Evolutionary conservation across 2,329 filamentous ascomycete genomes (phyloP).

Genomic region (Epichloe uncinata): DNA sequence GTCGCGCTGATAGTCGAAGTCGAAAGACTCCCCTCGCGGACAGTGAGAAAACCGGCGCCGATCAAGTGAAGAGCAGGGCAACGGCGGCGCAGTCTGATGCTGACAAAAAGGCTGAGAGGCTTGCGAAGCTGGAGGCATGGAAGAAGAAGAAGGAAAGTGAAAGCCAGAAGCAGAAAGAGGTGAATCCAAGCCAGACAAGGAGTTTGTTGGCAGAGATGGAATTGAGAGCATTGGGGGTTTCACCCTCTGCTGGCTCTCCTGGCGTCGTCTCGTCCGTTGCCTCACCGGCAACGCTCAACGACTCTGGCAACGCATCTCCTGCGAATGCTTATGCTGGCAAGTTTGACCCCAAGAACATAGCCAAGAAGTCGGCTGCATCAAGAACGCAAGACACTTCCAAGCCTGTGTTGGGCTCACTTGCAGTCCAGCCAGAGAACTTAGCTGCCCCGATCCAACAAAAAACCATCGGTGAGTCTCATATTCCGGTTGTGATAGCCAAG

Average conservation of each 20-base stretch:
- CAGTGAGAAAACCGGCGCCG: slow-evolving; percentile 32
- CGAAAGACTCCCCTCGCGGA: slow-evolving; percentile 39
- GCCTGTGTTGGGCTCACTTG: slow-evolving; percentile 33
- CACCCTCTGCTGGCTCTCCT: slow-evolving; percentile 34
- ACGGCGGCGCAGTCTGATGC: slow-evolving; percentile 47
- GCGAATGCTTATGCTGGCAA: slow-evolving; percentile 57
- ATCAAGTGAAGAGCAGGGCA: slow-evolving; percentile 45
- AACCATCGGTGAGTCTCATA: slow-evolving; percentile 21
- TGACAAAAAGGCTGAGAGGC: slow-evolving; percentile 62
- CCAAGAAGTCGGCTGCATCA: slow-evolving; percentile 58
- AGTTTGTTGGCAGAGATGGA: slow-evolving; percentile 63
- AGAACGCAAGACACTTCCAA: slow-evolving; percentile 40
- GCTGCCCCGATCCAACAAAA: slow-evolving; percentile 19
- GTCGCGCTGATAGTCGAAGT: slow-evolving; percentile 48
- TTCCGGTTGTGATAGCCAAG: not conserved
- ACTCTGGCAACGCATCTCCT: slow-evolving; percentile 35
- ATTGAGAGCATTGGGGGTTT: slow-evolving; percentile 45
- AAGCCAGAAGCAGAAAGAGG: slow-evolving; percentile 57
- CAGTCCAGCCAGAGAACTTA: slow-evolving; percentile 24
- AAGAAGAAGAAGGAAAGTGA: slow-evolving; percentile 78
- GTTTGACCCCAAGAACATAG: slow-evolving; percentile 77
- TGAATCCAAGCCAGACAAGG: slow-evolving; percentile 49
- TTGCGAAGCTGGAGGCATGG: slow-evolving; percentile 79
- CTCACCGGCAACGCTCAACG: slow-evolving; percentile 31
- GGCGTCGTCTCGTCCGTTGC: slow-evolving; percentile 35